phyloP scores from a whole-genome alignment of 176 grass and related monocot genomes.

The Echinochloa phyllopogon region DNA sequence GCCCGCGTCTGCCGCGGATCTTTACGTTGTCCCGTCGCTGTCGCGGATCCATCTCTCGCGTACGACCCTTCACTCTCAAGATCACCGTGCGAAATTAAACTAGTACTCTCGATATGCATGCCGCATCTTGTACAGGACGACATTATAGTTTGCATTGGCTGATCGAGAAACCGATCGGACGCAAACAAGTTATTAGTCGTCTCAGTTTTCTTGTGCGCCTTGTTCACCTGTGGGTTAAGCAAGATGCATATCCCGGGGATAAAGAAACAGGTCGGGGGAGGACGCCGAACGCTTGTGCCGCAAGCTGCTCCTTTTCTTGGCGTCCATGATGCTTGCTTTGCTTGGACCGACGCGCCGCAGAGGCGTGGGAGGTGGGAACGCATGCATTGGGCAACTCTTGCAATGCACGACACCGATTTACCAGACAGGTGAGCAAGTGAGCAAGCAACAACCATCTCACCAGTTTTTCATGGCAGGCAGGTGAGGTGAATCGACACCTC shows the following conservation, averaged over 20 bases:
- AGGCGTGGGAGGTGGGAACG: slow-evolving; percentile 9
- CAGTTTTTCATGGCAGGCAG: not conserved
- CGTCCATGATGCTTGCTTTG: slow-evolving; percentile 18
- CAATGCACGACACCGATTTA: slow-evolving; percentile 28
- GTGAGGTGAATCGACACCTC: not conserved
- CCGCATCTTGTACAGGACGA: not conserved
- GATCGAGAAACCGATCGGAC: not conserved
- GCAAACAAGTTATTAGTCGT: not conserved
- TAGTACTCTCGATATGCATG: no score
- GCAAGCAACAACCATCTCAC: not conserved
- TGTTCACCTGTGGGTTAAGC: slow-evolving; percentile 20
- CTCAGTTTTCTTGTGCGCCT: not conserved
- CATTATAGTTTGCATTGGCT: not conserved
- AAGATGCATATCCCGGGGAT: slow-evolving; percentile 17
- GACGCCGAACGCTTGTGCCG: slow-evolving; percentile 27
- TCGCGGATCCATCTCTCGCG: slow-evolving; percentile 34
- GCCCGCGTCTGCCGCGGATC: not conserved
- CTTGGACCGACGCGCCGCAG: not conserved
- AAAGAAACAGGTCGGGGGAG: not conserved
- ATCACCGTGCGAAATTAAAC: slow-evolving; percentile 2
- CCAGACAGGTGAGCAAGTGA: not conserved
- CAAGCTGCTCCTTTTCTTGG: not conserved
- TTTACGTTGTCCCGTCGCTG: slow-evolving; percentile 48
- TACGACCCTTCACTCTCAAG: slow-evolving; percentile 13
- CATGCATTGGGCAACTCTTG: slow-evolving; percentile 32